Base-by-base conservation (phyloP, 2,329 filamentous ascomycete genomes). In the Cercospora berteroae region DNA sequence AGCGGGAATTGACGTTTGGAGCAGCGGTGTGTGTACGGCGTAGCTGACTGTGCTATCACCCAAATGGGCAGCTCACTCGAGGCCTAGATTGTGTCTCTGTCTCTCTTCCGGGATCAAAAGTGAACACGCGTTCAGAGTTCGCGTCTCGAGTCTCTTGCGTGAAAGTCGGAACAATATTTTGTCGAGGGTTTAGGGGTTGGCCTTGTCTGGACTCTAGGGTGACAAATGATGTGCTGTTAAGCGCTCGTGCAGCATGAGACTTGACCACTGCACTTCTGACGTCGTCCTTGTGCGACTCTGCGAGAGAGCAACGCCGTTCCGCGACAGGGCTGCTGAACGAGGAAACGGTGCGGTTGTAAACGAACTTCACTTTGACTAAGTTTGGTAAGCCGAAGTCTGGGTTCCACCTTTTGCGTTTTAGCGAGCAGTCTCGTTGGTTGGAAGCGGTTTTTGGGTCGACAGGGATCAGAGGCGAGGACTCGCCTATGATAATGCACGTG, bases 311-410 rank as follows among this genome's bases (percentile, higher is more conserved):
- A 13, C 1, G 48, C 18, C 48, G 20, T 23, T 25, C 20, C 20
- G 48, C 16, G 48, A 55, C 48, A 55, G 23, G 48, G 48, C 48
- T 16, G 13, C 48, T 55, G 48, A 55, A 55, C 48, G 48, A 27
- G 48, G 23, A n/a, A 55, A 55, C 48, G 48, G 12, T 29, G 23
- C 23, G 23, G 48, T 8, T 4, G 48, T 6, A 25, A 16, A 52
- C 27, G 42, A 39, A 39, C 61, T 64, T 64, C 61, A 64, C 61
- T 64, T 64, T 20, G 33, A 48, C 61, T 39, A 58, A 42, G 52
- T 64, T 64, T 48, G 33, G 36, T 20, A 44, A 23, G 18, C 20
- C 44, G 55, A 60, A 67, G 52, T n/a, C 23, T 31, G 23, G 5
- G n/a, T 61, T 60, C 65, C 65, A 67, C 65, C 55, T 60, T 25